Evolutionary conservation across 2,329 filamentous ascomycete genomes (phyloP).

Genomic region (Neodidymelliopsis sp.): DNA sequence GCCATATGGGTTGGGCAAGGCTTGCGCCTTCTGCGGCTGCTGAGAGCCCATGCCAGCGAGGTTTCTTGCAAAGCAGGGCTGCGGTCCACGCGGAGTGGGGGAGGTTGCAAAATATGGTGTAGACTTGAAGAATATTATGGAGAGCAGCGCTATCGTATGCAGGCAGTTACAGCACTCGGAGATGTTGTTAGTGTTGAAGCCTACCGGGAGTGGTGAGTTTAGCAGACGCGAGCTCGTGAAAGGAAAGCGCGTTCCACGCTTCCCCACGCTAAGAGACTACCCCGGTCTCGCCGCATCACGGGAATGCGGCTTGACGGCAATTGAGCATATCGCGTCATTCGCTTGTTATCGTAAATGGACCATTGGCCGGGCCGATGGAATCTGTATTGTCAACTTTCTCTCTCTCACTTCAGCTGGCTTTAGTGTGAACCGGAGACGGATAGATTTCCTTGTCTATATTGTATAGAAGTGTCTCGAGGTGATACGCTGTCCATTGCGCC

Average conservation of each 20-base stretch:
- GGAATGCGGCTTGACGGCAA: conserved; percentile 14
- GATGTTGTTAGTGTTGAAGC: conserved; percentile 1
- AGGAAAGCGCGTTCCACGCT: conserved; percentile 9
- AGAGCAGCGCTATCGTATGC: background rate
- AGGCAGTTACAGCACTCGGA: background rate
- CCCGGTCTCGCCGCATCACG: conserved; percentile 9
- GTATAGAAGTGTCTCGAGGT: conserved; percentile 6
- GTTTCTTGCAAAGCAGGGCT: conserved; percentile 9
- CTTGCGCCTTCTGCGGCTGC: conserved; percentile 32
- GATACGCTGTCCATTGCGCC: conserved; percentile 2
- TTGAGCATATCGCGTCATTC: conserved; percentile 20
- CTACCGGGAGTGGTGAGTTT: background rate
- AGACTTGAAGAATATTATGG: background rate
- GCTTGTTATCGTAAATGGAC: conserved; percentile 8
- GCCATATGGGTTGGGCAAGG: conserved; percentile 37
- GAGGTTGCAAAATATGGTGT: background rate
- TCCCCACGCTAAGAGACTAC: conserved; percentile 16
- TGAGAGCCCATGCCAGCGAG: conserved; percentile 34
- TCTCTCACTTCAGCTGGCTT: conserved; percentile 8
- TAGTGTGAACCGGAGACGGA: conserved; percentile 5
- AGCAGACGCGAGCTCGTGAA: conserved; percentile 10
- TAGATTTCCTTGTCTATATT: conserved; percentile 6
- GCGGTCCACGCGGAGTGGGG: background rate
- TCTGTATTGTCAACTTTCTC: background rate
- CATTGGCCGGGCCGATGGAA: conserved; percentile 8